Evolutionary conservation across 2,329 filamentous ascomycete genomes (phyloP), one percentile per base, ranked within the genome.

Genomic region (Aspergillus caelatus): DNA sequence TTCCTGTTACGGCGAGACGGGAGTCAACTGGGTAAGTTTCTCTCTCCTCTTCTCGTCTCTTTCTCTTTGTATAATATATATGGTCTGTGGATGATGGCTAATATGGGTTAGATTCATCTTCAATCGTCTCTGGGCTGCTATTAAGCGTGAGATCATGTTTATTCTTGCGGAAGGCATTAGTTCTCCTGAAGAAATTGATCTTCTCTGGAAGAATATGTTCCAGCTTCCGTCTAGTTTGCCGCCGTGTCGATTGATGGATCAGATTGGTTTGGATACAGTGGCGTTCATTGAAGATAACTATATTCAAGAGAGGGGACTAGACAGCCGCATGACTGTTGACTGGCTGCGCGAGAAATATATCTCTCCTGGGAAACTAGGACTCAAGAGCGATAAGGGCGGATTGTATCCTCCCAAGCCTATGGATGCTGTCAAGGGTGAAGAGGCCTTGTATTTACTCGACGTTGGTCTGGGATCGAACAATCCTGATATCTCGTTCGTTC

Each of bases 101-200:
- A 0, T 66, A 86, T 2, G 73, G 70, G 69, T 10, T 53, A 53
- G 50, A 0, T 83, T 86, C 65, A 82, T 87, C 41, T 84, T 85
- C 68, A 86, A 87, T 60, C 81, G 85, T 0, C 71, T 87, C 0
- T 87, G 85, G 84, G 85, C 85, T 0, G 85, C 85, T 0, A 77
- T 87, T 19, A 86, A 87, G 70, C 77, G 85, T 2, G 85, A 87
- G 66, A 72, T 74, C 0, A 64, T 87, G 58, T 79, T 71, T 0
- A 83, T 86, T 11, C 65, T 87, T 3, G 76, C 81, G 0, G 84
- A 86, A 57, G 84, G 78, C 0, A 83, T 86, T 0, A 78, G 79
- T 0, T 76, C 74, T 0, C 82, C 85, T 0, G 73, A 79, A n/a
- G 80, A 85, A 57, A 80, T 86, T 30, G 85, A 87, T 62, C 67